Evolutionary conservation across 352 stramenopile genomes (phyloP), one percentile per base, ranked within the genome.

Genomic region (Phytophthora nicotianae): DNA sequence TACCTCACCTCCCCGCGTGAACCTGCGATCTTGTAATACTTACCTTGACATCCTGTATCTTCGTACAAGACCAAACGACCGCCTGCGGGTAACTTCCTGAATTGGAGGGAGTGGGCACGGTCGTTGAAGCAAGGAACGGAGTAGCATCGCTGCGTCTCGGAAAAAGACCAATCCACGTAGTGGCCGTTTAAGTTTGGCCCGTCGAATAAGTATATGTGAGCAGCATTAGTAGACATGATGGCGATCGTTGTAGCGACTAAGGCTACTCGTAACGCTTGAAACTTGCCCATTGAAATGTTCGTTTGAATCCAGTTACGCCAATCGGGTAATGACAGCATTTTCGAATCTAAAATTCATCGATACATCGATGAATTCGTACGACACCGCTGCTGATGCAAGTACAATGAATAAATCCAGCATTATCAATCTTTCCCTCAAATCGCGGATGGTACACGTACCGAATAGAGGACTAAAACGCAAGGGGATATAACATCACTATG

Each of bases 81-180:
- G 9, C n/a, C 11, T n/a, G 17, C n/a, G 20, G 50, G 58, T 7
- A 66, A 8, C 10, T 66, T 35, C 19, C 50, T 55, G 33, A 66
- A 66, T 37, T 40, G 21, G 33, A 66, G 23, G 1, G 42, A 62
- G 16, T 43, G 50, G 0, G 50, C 48, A 27, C 58, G 58, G 58
- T 66, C 58, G 20, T 66, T 66, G 33, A 61, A 66, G 33, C 58
- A 66, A 29, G 50, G 58, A 6, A 62, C 35, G 7, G 58, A 66
- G 33, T 62, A 62, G 24, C 58, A 66, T 26, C 33, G 50, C 42
- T 66, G 50, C 2, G 33, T 32, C 9, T 66, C 50, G 5, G 50
- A 52, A n/a, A 66, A 61, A 14, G 27, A 24, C 49, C 41, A 61
- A 24, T 66, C 40, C 20, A 61, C 4, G 32, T 46, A 51, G 19